Conservation (phyloP, 768 basidiomycete species). For the Lanmaoa rubissima region DNA sequence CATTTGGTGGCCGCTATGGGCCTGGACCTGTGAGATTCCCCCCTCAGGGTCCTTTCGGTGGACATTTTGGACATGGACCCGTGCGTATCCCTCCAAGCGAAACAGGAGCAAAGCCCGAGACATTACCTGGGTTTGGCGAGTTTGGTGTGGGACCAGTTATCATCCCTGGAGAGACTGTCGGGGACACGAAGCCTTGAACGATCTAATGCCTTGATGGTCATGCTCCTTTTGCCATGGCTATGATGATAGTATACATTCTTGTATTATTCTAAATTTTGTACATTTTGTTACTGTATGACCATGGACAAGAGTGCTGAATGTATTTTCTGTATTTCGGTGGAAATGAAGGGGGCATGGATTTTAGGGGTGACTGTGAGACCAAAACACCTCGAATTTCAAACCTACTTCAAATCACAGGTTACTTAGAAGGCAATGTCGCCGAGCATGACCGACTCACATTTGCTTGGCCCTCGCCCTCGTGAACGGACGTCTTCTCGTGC, state of each 20-base stretch:
- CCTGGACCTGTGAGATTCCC: constrained; percentile 23
- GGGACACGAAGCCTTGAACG: constrained; percentile 11
- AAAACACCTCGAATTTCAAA: constrained; percentile 10
- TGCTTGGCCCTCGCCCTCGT: constrained; percentile 6
- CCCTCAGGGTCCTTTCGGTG: constrained; percentile 9
- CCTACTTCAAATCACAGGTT: neutral
- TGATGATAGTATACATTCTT: neutral
- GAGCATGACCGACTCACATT: constrained; percentile 12
- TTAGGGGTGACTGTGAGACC: neutral
- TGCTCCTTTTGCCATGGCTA: neutral
- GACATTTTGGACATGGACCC: constrained; percentile 15
- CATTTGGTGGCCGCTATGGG: constrained; percentile 21
- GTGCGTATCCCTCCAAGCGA: constrained; percentile 22
- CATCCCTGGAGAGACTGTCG: constrained; percentile 28
- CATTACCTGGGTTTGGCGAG: constrained; percentile 26
- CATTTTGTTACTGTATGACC: neutral
- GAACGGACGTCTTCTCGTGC: constrained; percentile 8
- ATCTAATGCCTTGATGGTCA: neutral
- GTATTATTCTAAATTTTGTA: constrained; percentile 4
- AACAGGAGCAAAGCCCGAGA: constrained; percentile 21
- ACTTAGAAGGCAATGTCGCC: neutral
- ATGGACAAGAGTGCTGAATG: neutral
- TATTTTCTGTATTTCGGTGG: neutral
- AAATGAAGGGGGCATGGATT: neutral
- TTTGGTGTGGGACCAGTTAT: constrained; percentile 30